Conservation (phyloP, 768 basidiomycete genomes). For the Suillus subluteus region DNA sequence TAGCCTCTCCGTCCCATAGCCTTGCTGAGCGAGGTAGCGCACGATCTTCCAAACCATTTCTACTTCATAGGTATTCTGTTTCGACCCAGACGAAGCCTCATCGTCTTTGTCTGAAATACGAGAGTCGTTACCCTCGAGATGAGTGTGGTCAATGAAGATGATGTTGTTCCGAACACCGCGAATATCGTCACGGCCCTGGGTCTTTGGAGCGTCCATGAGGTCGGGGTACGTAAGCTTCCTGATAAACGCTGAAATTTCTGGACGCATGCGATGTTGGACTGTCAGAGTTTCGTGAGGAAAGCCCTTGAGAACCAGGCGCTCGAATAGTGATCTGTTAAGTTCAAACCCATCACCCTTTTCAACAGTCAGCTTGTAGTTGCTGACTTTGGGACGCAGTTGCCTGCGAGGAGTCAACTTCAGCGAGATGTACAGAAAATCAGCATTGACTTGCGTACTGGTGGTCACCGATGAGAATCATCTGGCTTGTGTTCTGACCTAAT, state of each 20-base stretch:
- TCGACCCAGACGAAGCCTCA: constrained; percentile 52
- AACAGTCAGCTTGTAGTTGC: constrained; percentile 63
- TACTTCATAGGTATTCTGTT: constrained; percentile 63
- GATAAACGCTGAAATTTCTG: constrained; percentile 67
- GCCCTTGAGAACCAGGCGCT: constrained; percentile 62
- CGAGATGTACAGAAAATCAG: neutral
- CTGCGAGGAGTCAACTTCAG: constrained; percentile 34
- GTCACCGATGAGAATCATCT: constrained; percentile 72
- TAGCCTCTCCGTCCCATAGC: constrained; percentile 61
- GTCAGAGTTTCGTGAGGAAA: constrained; percentile 63
- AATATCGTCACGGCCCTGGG: constrained; percentile 51
- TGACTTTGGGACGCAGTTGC: constrained; percentile 75
- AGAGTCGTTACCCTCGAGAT: constrained; percentile 53
- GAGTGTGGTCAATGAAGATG: constrained; percentile 62
- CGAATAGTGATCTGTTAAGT: constrained; percentile 69
- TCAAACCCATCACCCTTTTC: constrained; percentile 72
- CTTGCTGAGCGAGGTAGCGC: constrained; percentile 67
- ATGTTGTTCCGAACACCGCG: constrained; percentile 60
- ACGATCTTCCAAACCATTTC: constrained; percentile 69
- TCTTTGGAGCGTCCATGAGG: constrained; percentile 56
- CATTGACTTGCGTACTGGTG: constrained; percentile 56
- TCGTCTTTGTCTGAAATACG: constrained; percentile 51
- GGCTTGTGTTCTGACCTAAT: constrained; percentile 46
- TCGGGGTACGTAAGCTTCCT: constrained; percentile 68
- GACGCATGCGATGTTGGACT: constrained; percentile 74